Evolutionary conservation across 805 yeast genomes (phyloP).

Genomic region (Ogataea corticis): DNA sequence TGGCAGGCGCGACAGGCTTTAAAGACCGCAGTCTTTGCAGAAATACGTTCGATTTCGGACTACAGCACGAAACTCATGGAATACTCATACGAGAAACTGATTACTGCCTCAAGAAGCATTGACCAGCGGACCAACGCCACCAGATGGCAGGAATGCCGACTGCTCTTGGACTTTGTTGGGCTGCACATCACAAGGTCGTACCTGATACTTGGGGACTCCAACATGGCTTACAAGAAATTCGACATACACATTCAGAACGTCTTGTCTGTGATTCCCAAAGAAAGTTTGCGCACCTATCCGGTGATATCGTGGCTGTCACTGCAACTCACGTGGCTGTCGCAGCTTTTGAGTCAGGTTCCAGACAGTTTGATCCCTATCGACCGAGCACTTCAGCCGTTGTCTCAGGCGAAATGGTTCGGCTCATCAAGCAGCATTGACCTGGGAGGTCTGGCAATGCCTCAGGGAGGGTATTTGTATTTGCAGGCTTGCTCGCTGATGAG

Average conservation of each 20-base stretch:
- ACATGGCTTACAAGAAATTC: constrained; percentile 63
- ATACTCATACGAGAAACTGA: constrained; percentile 51
- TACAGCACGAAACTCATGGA: constrained; percentile 52
- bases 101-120: constrained; percentile 37
- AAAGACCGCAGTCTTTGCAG: constrained; percentile 52
- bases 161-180: constrained; percentile 58
- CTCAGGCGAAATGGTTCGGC: constrained; percentile 26
- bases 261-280: constrained; percentile 35
- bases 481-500: constrained; percentile 38
- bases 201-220: constrained; percentile 57
- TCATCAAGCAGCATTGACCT: constrained; percentile 7
- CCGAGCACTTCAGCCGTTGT: constrained; percentile 34
- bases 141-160: constrained; percentile 47
- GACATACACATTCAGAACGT: constrained; percentile 61
- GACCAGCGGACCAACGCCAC: constrained; percentile 22
- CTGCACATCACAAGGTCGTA: constrained; percentile 63
- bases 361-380: constrained; percentile 40
- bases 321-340: constrained; percentile 70
- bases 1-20: constrained; percentile 54
- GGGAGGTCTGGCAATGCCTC: constrained; percentile 38
- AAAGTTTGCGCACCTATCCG: constrained; percentile 30
- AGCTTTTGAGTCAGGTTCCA: constrained; percentile 53
- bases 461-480: constrained; percentile 43
- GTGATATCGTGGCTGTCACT: constrained; percentile 54
- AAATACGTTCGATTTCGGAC: constrained; percentile 47